Evolutionary conservation across 805 yeast genomes (phyloP).

Genomic region (Wickerhamiella vanderwaltii): DNA sequence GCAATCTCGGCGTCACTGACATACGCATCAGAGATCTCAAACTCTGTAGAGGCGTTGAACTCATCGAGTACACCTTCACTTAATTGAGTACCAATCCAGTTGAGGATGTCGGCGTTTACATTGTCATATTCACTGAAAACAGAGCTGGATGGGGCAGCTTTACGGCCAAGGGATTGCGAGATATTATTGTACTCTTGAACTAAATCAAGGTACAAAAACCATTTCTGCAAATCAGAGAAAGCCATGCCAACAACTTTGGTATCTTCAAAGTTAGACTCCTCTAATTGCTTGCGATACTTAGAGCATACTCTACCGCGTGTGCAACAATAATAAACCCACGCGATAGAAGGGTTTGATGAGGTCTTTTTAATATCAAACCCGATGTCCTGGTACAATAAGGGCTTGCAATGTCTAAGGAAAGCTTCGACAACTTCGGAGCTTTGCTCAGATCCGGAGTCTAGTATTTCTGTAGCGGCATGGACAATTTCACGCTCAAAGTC

Average conservation of each 20-base stretch:
- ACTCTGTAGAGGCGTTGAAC: neutral
- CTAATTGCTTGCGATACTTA: slow-evolving; percentile 5
- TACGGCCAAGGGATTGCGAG: neutral
- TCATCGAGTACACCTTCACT: neutral
- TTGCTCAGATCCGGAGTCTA: neutral
- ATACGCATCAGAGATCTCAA: neutral
- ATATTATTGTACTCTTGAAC: neutral
- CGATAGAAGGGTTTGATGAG: neutral
- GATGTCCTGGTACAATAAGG: neutral
- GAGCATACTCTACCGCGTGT: neutral
- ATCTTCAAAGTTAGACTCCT: neutral
- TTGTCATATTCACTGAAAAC: neutral
- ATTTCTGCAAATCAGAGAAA: neutral
- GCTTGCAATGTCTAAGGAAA: slow-evolving; percentile 5
- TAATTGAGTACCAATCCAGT: neutral
- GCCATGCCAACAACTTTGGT: neutral
- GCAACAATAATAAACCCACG: slow-evolving; percentile 11
- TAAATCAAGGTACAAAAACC: slow-evolving; percentile 10
- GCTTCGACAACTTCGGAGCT: neutral
- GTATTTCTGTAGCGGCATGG: slow-evolving; percentile 4
- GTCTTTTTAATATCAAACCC: neutral
- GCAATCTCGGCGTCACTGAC: neutral
- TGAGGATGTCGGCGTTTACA: slow-evolving; percentile 1
- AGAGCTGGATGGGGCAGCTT: neutral
- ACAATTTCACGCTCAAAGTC: slow-evolving; percentile 1